Percentiles rank a stretch among this genome's conserved stretches.
These are phyloP conservation scores for Acacia melanoxylon DNA, from an alignment of 306 rosid species.

Conservation along the genomic window DNA sequence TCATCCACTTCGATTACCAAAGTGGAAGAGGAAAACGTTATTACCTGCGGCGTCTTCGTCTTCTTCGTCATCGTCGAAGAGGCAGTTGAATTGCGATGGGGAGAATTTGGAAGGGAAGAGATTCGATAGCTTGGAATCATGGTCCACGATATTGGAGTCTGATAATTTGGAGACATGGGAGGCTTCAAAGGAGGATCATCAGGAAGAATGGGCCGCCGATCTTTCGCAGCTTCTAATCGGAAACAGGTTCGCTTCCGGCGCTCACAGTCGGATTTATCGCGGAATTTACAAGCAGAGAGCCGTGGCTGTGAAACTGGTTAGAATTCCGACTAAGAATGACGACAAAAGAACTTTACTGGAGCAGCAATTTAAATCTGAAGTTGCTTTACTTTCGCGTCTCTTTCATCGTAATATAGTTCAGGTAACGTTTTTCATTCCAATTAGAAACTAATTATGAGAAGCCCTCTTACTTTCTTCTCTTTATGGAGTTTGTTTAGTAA, in stretches of 20 bases:
- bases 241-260: conserved; percentile 84
- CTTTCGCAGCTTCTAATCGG: conserved; percentile 84
- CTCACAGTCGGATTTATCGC: conserved; percentile 81
- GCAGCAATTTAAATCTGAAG: conserved; percentile 82
- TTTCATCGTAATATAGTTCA: conserved; percentile 80
- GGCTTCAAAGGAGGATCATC: conserved; percentile 62
- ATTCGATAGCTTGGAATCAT: conserved; percentile 79
- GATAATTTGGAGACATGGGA: conserved; percentile 89
- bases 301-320: conserved; percentile 91
- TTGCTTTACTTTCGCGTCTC: conserved; percentile 82
- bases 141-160: conserved; percentile 85
- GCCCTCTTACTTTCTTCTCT: not conserved
- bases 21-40: conserved; percentile 55
- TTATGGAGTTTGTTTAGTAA: conserved; percentile 8
- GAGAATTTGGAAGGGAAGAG: conserved; percentile 68
- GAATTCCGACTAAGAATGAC: conserved; percentile 60
- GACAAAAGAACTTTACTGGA: conserved; percentile 61
- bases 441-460: not conserved
- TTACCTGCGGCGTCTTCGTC: conserved; percentile 41
- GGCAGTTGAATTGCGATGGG: conserved; percentile 41
- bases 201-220: conserved; percentile 85
- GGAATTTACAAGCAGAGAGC: conserved; percentile 92
- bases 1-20: conserved; percentile 48
- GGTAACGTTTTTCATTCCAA: conserved; percentile 39
- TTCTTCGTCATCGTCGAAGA: conserved; percentile 43